phyloP scores from a whole-genome alignment of 768 basidiomycete species.

The Leccinum uliginosum region DNA sequence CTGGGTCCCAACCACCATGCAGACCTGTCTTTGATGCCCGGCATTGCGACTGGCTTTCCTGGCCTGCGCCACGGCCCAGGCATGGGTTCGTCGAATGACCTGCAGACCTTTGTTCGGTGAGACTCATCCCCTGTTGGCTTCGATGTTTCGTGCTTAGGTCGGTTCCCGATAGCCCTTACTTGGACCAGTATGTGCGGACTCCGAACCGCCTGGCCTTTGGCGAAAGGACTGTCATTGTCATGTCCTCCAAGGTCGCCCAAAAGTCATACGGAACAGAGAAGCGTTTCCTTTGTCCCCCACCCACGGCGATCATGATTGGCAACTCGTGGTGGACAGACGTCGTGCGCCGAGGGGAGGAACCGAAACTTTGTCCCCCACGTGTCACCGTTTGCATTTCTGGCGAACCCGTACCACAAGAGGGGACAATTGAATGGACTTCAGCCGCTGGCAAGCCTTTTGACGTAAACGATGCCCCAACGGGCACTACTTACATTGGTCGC shows the following conservation, averaged over 20 bases:
- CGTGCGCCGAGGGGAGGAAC: slow-evolving; percentile 66
- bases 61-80: slow-evolving; percentile 59
- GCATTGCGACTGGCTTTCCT: slow-evolving; percentile 58
- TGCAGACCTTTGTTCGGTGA: slow-evolving; percentile 79
- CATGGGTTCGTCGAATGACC: slow-evolving; percentile 62
- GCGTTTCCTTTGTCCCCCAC: slow-evolving; percentile 90
- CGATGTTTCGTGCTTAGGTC: slow-evolving; percentile 13
- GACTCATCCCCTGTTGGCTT: slow-evolving; percentile 20
- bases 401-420: slow-evolving; percentile 81
- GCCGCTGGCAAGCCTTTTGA: slow-evolving; percentile 83
- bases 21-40: slow-evolving; percentile 59
- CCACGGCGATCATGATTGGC: slow-evolving; percentile 90
- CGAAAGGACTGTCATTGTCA: slow-evolving; percentile 91
- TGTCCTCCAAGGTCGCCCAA: slow-evolving; percentile 98
- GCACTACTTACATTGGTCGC: slow-evolving; percentile 87
- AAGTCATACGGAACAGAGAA: slow-evolving; percentile 97
- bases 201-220: slow-evolving; percentile 86
- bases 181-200: slow-evolving; percentile 82
- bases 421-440: slow-evolving; percentile 83
- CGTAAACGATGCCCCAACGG: slow-evolving; percentile 69
- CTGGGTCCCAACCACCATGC: slow-evolving; percentile 46
- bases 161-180: slow-evolving; percentile 53
- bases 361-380: slow-evolving; percentile 70
- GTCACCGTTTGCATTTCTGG: slow-evolving; percentile 91
- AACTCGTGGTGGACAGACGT: slow-evolving; percentile 93